Evolutionary conservation across 306 rosid genomes (phyloP).

Genomic region (Inga leiocalycina): DNA sequence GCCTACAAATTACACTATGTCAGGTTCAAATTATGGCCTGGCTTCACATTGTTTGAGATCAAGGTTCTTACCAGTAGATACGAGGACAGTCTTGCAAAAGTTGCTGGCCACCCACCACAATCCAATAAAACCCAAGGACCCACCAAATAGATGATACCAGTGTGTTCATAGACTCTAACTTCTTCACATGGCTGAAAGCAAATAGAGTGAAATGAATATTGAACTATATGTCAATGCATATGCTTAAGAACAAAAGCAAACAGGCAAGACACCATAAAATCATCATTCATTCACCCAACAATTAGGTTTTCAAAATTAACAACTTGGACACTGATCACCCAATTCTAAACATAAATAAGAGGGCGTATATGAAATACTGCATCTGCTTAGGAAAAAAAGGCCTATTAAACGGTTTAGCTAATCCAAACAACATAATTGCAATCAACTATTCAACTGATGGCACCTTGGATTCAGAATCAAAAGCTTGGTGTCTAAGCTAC

Average conservation of each 20-base stretch:
- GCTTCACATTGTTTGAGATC: constrained; percentile 13
- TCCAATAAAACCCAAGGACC: constrained; percentile 87
- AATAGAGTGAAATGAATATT: constrained; percentile 24
- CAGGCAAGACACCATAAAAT: background rate
- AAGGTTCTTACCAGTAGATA: constrained; percentile 68
- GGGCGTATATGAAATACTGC: background rate
- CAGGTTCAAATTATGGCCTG: background rate
- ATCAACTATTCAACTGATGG: constrained; percentile 5
- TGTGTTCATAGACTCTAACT: constrained; percentile 66
- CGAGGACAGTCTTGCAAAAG: constrained; percentile 84
- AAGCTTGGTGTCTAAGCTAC: background rate
- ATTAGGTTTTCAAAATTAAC: background rate
- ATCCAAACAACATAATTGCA: constrained; percentile 1
- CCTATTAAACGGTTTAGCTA: background rate
- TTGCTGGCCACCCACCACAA: constrained; percentile 77
- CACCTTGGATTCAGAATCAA: background rate
- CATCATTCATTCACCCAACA: constrained; percentile 15
- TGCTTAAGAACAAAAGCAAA: constrained; percentile 11
- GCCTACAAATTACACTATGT: background rate
- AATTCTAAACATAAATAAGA: constrained; percentile 14
- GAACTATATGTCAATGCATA: constrained; percentile 15
- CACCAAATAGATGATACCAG: constrained; percentile 79
- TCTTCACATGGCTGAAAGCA: constrained; percentile 61
- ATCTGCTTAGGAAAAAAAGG: background rate
- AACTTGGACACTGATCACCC: constrained; percentile 23